phyloP scores from a whole-genome alignment of 2,329 filamentous ascomycete species.

The Scleromitrula shiraiana region DNA sequence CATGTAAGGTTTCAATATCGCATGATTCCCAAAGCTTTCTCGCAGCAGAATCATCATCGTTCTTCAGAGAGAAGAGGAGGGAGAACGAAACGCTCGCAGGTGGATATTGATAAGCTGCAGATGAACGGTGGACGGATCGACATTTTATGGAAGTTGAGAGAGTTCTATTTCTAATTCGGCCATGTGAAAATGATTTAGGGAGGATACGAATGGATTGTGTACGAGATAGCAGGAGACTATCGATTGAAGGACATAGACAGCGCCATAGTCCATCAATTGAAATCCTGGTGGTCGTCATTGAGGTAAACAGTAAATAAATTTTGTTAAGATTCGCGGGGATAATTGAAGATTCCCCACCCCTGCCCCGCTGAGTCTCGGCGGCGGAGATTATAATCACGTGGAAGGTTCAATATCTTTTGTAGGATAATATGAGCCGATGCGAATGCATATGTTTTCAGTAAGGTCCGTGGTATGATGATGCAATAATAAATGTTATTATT shows the following conservation, averaged over 20 bases:
- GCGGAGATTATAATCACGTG: constrained; percentile 2
- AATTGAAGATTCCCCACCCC: too few relatives aligned
- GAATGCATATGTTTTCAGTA: too few relatives aligned
- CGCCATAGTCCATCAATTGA: constrained; percentile 54
- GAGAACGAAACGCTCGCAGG: too few relatives aligned
- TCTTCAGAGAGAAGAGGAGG: too few relatives aligned
- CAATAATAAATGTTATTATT: too few relatives aligned
- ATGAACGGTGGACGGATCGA: neutral
- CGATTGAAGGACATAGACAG: constrained; percentile 52
- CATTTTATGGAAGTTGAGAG: neutral
- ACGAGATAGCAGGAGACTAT: constrained; percentile 27
- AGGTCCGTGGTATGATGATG: too few relatives aligned
- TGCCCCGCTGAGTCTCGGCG: too few relatives aligned
- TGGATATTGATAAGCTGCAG: too few relatives aligned
- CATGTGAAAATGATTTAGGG: constrained; percentile 3
- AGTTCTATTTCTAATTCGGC: neutral
- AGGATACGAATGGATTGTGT: neutral
- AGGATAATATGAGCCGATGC: too few relatives aligned
- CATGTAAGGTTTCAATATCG: constrained; percentile 37
- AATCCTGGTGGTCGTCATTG: constrained; percentile 31
- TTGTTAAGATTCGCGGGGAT: neutral
- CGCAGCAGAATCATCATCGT: too few relatives aligned
- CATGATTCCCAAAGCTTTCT: too few relatives aligned
- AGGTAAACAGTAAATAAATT: constrained; percentile 9
- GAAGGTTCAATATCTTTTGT: too few relatives aligned